Base-by-base conservation (phyloP, 148 eudicot species). In the Fallopia convolvulus region DNA sequence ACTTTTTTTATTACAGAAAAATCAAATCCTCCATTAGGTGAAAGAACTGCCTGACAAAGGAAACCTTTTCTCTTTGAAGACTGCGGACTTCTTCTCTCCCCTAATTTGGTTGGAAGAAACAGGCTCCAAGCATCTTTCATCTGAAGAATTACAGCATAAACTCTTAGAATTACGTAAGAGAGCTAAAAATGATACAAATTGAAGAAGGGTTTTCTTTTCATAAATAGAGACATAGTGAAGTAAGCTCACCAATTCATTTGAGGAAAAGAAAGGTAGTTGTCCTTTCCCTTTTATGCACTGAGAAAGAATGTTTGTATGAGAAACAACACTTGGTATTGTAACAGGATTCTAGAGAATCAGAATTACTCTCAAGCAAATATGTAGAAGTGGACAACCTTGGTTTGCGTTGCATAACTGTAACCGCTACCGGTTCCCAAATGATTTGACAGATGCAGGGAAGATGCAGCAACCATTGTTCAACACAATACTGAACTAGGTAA, bases 61-160 rank as follows among this genome's bases (percentile, higher is more conserved):
- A 87, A 82, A 44, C 75, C 77, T 77, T 83, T 81, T 63, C 75
- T 79, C 80, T 80, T 83, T 53, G 89, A 72, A 44, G 82, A 77
- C 46, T 10, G 53, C 70, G 76, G 66, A 74, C 39, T 76, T 75
- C 49, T 80, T 74, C 76, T 82, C 30, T 75, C 33, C 15, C 56
- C 58, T 65, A 42, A 41, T 81, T 74, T 77, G 47, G 76, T 84
- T 32, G 84, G 70, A 23, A 73, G 79, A 75, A 80, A 81, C 52
- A 81, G 72, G 79, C 86, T 86, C 86, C 89, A 86, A 74, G 82
- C 77, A 86, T 88, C 88, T 70, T 87, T 85, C 49, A 70, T 78
- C 97, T 85, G 86, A 77, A 77, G 39, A 74, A 77, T 56, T 50
- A 78, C 75, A 72, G 32, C 75, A 73, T 42, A 11, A 2, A 20